Evolutionary conservation across 1,284 basidiomycete genomes (phyloP), one percentile per base, ranked within the genome.

Genomic region (Ceratobasidium sp.): DNA sequence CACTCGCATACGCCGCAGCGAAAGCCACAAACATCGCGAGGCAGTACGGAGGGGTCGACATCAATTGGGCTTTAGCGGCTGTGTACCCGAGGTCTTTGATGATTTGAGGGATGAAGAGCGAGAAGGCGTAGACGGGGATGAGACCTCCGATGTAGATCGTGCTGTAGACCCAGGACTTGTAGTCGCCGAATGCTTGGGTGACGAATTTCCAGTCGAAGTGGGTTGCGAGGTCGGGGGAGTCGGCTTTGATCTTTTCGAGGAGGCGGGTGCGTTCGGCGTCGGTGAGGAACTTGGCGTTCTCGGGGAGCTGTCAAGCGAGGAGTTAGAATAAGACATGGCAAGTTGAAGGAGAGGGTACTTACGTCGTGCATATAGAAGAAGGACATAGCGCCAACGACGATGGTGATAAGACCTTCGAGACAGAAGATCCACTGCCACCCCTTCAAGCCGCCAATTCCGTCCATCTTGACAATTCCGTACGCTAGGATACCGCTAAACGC

Each of bases 51-150:
- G 89, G 89, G 1, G 91, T 88, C 5, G 87, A 88, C 71, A 92
- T 80, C 28, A 93, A 83, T 80, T 93, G 92, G n/a, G 91, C 91
- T 1, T 83, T 84, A 0, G 90, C 91, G 5, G 91, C 90, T 13
- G 82, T 81, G 81, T 85, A 93, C 4, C 91, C 90, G 18, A 77
- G 83, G 57, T 84, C 80, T 8, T 83, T 82, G 70, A 89, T 85
- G 77, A 89, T 88, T 26, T 38, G 41, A 0, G 76, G 88, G 1
- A 83, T 83, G 70, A 89, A 90, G 59, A 89, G 83, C 35, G 88
- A 84, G 75, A 89, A 85, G 13, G 86, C 84, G 74, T 89, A 89
- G 46, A 87, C 78, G 5, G 88, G 85, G 66, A 86, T 79, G 67
- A 88, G 81, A 21, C 85, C 73, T 32, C 83, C 85, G 82, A 84